Evolutionary conservation across 2,329 filamentous ascomycete genomes (phyloP).

Genomic region (Aspergillus cejpii): DNA sequence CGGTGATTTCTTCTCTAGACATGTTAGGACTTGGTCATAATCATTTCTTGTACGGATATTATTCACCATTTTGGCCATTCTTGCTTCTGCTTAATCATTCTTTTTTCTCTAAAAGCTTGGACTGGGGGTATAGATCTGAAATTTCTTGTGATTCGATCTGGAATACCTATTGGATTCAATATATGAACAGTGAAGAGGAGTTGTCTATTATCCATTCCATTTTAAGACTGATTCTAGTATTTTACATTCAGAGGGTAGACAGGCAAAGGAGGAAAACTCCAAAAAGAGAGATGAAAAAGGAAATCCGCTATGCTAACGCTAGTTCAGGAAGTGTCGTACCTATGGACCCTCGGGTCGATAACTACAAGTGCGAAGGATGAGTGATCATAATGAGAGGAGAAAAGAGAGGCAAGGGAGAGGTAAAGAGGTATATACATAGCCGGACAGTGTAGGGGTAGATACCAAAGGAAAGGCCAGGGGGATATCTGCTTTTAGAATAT

Average conservation of each 20-base stretch:
- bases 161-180: too few species aligned
- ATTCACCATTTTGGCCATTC: not conserved
- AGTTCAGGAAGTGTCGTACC: not conserved
- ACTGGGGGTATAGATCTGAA: too few species aligned
- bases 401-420: not conserved
- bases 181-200: too few species aligned
- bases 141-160: too few species aligned
- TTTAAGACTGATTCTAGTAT: not conserved
- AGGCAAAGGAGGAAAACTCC: not conserved
- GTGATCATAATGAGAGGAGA: not conserved
- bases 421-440: too few species aligned
- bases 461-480: slow-evolving; percentile 2
- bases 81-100: slow-evolving; percentile 5
- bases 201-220: not conserved
- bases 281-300: not conserved
- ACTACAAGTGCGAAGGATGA: not conserved
- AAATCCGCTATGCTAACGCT: not conserved
- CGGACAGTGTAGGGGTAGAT: slow-evolving; percentile 1
- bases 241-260: not conserved
- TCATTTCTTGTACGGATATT: slow-evolving; percentile 4
- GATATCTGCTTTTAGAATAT: slow-evolving; percentile 34
- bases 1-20: slow-evolving; percentile 15
- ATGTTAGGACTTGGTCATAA: slow-evolving; percentile 12
- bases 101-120: too few species aligned
- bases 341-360: not conserved